Percentiles rank a stretch among this genome's conserved stretches.
Conservation (phyloP, 2,329 filamentous ascomycete genomes). For the Exophiala mesophila region DNA sequence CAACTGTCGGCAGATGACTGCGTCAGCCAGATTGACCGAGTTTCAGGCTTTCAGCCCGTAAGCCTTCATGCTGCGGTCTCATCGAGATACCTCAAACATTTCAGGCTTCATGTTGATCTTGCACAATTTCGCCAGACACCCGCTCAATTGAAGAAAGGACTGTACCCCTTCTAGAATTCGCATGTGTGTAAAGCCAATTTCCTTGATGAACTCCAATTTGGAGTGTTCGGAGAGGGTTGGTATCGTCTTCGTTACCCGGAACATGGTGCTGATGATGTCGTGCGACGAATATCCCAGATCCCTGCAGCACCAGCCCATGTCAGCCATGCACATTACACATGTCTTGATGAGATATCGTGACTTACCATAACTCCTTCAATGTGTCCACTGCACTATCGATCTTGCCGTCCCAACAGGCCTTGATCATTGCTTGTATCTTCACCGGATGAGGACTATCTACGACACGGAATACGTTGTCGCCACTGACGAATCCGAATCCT, state of each 20-base stretch:
- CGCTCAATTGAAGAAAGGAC: conserved; percentile 87
- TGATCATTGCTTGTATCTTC: conserved; percentile 98
- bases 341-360: conserved; percentile 6
- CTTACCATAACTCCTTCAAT: conserved; percentile 80
- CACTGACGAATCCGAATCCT: conserved; percentile 94
- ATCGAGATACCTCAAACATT: conserved; percentile 55
- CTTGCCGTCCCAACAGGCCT: conserved; percentile 89
- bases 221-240: conserved; percentile 87
- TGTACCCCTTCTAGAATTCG: conserved; percentile 97
- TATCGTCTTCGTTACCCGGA: conserved; percentile 94
- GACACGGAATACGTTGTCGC: conserved; percentile 96
- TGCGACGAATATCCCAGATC: conserved; percentile 94
- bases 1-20: no score
- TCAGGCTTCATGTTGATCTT: conserved; percentile 95
- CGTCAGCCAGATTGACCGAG: background rate
- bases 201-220: conserved; percentile 95
- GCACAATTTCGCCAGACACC: conserved; percentile 83
- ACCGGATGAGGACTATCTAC: conserved; percentile 96
- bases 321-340: background rate
- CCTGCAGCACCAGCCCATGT: conserved; percentile 33
- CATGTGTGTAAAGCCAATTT: conserved; percentile 99
- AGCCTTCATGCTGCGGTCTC: background rate
- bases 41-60: background rate
- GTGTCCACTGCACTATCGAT: conserved; percentile 81
- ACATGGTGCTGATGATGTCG: conserved; percentile 99